Percentiles rank a stretch among this genome's conserved stretches.
phyloP scores from a whole-genome alignment of 2,329 filamentous ascomycete species.

The Apiospora kogelbergensis region DNA sequence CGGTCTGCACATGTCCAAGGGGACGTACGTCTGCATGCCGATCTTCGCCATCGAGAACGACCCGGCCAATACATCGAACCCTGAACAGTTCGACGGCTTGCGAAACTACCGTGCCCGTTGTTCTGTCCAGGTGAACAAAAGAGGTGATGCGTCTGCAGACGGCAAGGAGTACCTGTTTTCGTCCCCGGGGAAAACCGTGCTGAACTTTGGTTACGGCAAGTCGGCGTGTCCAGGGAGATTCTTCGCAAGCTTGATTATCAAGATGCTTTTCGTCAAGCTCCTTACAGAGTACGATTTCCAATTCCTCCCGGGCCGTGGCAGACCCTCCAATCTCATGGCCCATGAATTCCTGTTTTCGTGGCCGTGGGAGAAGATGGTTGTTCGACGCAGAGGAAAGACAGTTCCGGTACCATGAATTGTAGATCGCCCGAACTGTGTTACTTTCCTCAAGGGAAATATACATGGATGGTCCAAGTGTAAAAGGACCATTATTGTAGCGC shows the following conservation, averaged over 20 bases:
- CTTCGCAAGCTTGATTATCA: conserved; percentile 33
- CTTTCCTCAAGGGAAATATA: too few species aligned
- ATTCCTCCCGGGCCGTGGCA: conserved; percentile 38
- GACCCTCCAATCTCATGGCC: too few species aligned
- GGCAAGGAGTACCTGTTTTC: conserved; percentile 10
- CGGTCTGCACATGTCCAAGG: neutral
- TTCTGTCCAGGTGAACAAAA: neutral
- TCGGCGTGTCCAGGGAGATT: conserved; percentile 62
- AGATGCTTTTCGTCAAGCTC: conserved; percentile 79
- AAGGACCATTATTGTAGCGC: too few species aligned
- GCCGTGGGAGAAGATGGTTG: too few species aligned
- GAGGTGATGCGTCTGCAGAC: neutral
- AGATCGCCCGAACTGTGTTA: too few species aligned
- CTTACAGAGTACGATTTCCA: conserved; percentile 81
- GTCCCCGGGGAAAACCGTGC: conserved; percentile 49
- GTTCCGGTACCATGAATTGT: too few species aligned
- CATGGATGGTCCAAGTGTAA: too few species aligned
- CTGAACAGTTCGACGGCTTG: neutral
- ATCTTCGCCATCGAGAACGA: neutral
- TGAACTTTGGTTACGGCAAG: conserved; percentile 65
- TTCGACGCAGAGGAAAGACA: too few species aligned
- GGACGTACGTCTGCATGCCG: neutral
- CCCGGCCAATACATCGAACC: neutral
- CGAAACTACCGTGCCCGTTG: neutral
- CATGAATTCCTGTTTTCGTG: too few species aligned